These are phyloP conservation scores for Paramecium bursaria DNA, from an alignment of 73 alveolate genomes.

Conservation along the genomic window DNA sequence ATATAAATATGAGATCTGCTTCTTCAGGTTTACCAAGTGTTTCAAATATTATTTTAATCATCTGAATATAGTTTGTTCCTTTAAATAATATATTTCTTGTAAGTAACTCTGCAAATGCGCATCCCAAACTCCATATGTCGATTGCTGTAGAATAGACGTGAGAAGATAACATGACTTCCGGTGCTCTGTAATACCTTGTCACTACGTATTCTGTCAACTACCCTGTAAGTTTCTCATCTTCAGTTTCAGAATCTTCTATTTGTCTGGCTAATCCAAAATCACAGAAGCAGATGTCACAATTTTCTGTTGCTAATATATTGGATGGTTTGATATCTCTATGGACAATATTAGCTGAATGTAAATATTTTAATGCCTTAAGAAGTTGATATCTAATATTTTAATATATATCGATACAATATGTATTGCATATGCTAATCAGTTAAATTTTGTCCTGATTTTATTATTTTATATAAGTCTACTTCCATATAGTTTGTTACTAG, in stretches of 20 bases:
- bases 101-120: conserved; percentile 83
- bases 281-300: conserved; percentile 69
- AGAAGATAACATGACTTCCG: conserved; percentile 79
- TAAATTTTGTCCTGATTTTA: conserved; percentile 63
- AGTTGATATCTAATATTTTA: conserved; percentile 44
- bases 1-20: conserved; percentile 55
- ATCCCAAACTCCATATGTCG: conserved; percentile 87
- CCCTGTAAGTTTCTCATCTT: conserved; percentile 22
- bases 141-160: conserved; percentile 79
- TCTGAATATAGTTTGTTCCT: conserved; percentile 77
- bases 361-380: conserved; percentile 63
- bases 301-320: conserved; percentile 68
- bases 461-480: conserved; percentile 90
- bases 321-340: conserved; percentile 71
- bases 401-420: neutral
- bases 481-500: conserved; percentile 92
- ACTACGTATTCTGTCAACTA: conserved; percentile 82
- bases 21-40: conserved; percentile 67
- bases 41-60: conserved; percentile 74
- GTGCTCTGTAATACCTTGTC: conserved; percentile 86
- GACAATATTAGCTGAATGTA: conserved; percentile 67
- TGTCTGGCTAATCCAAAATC: conserved; percentile 70
- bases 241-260: conserved; percentile 63
- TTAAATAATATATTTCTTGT: conserved; percentile 75
- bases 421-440: conserved; percentile 66